phyloP scores from a whole-genome alignment of 148 eudicot species.

The Nepenthes gracilis region DNA sequence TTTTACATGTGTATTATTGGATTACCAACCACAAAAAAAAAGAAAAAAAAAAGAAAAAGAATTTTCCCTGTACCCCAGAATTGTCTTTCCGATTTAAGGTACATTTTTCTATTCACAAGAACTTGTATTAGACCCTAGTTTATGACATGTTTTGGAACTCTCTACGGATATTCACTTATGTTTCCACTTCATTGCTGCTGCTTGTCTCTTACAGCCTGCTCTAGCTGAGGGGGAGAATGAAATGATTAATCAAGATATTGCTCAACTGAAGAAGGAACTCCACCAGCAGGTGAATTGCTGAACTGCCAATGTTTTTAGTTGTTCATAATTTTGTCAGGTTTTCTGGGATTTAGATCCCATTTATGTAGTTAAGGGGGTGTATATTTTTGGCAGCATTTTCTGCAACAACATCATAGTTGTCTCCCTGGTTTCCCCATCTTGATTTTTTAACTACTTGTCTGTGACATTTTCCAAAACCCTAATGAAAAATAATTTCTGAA shows the following conservation, averaged over 20 bases:
- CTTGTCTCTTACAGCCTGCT: constrained; percentile 53
- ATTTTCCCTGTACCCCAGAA: no score
- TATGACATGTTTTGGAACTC: no score
- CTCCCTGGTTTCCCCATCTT: no score
- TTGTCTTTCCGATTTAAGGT: no score
- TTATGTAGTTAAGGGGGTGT: background rate
- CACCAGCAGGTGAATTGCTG: constrained; percentile 40
- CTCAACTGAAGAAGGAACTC: constrained; percentile 50
- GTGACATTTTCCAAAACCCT: no score
- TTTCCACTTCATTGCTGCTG: background rate
- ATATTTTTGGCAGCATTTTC: no score
- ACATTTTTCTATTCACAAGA: no score
- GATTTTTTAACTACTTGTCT: no score
- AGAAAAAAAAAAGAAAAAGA: background rate
- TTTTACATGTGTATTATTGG: no score
- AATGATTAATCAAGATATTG: constrained; percentile 35
- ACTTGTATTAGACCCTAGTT: no score
- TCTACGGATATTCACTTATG: background rate
- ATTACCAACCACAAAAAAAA: background rate
- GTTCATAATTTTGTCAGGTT: background rate
- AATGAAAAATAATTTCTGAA: no score
- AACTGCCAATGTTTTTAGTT: background rate
- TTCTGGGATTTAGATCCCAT: background rate
- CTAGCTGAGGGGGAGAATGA: constrained; percentile 76
- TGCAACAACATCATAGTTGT: no score